Evolutionary conservation across 2,329 filamentous ascomycete genomes (phyloP), one percentile per base, ranked within the genome.

Genomic region (Zymoseptoria passerinii): DNA sequence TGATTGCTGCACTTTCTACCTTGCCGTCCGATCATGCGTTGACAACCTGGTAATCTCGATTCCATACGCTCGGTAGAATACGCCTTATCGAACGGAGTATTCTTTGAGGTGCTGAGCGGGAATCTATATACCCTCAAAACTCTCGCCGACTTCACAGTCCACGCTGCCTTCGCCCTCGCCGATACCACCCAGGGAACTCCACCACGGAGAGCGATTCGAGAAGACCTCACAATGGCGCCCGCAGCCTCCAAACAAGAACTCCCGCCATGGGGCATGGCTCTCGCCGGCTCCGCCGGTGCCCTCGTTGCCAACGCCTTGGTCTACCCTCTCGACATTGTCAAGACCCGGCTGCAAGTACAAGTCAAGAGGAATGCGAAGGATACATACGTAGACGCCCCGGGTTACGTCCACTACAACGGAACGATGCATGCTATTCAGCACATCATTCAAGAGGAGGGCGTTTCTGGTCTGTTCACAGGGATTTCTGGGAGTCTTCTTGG

Each of bases 251-350:
- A 72, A 70, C 60, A 77, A 72, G 66, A 86, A 75, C 67, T 97
- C 60, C 91, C 94, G 49, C 89, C 94, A 56, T 97, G 92, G 92
- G 92, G 92, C 56, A 87, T 87, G 71, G 94, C 94, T 56, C 85
- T 96, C 65, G 92, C 94, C 63, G 94, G 94, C 69, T 90, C 94
- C 55, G 89, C 90, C 19, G 94, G 94, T 61, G 94, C 94, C 52
- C 90, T 97, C 44, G 81, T 99, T 60, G 94, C 94, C 59, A 99
- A 99, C 79, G 89, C 92, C 50, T 78, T 96, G 63, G 92, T 97
- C 58, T 99, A 99, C 75, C 94, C 94, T 52, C 81, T 99, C 61
- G 94, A 99, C 76, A 92, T 99, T 68, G 89, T 99, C 68, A 99
- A 99, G 78, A 99, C 94, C 53, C 87, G 91, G 59, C 82, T 99